A percentile compares a stretch with the other conserved stretches of the same genome.
Conservation (phyloP, 2,329 filamentous ascomycete genomes). For the Chrysoporthe puriensis region DNA sequence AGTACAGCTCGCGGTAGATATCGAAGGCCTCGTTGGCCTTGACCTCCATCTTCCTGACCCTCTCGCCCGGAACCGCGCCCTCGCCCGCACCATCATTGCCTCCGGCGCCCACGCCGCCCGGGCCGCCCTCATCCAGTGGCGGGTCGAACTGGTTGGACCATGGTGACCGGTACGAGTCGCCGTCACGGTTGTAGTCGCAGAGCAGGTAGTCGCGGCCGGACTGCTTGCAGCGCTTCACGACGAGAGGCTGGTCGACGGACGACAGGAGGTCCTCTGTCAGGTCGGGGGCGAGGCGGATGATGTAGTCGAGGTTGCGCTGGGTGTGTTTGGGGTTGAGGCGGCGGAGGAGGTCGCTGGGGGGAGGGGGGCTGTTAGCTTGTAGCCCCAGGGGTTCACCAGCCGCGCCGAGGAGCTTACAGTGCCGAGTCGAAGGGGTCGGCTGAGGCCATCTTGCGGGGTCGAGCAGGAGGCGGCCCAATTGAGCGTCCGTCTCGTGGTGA, state of each 20-base stretch:
- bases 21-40: constrained; percentile 96
- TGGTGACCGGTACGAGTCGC: constrained; percentile 95
- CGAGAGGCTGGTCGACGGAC: constrained; percentile 94
- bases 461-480: neutral
- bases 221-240: constrained; percentile 82
- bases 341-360: constrained; percentile 87
- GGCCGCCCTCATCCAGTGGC: constrained; percentile 67
- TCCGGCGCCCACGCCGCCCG: constrained; percentile 54
- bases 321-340: constrained; percentile 96
- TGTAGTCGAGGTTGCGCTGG: constrained; percentile 81
- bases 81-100: constrained; percentile 68
- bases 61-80: constrained; percentile 85
- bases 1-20: constrained; percentile 94
- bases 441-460: constrained; percentile 46
- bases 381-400: constrained; percentile 10
- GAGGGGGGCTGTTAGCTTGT: constrained; percentile 15
- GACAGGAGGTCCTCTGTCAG: constrained; percentile 97
- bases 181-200: constrained; percentile 99
- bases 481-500: neutral
- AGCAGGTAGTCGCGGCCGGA: constrained; percentile 94
- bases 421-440: constrained; percentile 75
- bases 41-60: constrained; percentile 91
- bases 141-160: constrained; percentile 99
- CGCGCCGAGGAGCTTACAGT: constrained; percentile 58
- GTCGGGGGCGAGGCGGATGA: constrained; percentile 86